Evolutionary conservation across 441 rosid species (phyloP), one percentile per base, ranked within the genome.

Genomic region (Gossypium trilobum): DNA sequence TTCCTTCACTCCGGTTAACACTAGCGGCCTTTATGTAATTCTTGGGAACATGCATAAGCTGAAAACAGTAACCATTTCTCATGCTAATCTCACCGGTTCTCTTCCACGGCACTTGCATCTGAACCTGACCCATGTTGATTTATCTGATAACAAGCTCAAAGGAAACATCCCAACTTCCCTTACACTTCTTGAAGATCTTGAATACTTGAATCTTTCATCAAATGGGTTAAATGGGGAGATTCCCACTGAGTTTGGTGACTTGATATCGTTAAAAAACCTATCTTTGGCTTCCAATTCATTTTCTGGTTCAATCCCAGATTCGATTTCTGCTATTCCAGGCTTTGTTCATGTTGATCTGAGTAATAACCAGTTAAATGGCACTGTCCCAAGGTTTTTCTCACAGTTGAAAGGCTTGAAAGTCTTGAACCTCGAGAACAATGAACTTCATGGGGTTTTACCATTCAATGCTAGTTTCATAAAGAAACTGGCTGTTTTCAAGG

Each of bases 341-440:
- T 76, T 95, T 19, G 76, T 82, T 29, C 91, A 88, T 25, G 77
- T 89, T 77, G 99, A 95, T 89, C 91, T 95, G 84, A 87, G 97
- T 67, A 86, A 90, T 0, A 95, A 95, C 65, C 88, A 90, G 78
- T 80, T 95, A 73, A 95, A 95, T 79, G 97, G 97, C 67, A 89
- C 97, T 2, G 78, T 95, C 16, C 99, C 99, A 0, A 82, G 66
- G 69, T 92, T 88, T 82, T 81, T 95, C 71, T 33, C 94, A 0
- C 74, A 85, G 56, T 79, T 92, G 89, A 92, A 85, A 86, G 66
- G 66, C 1, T 79, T 95, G 61, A 89, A 78, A 80, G 84, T 87
- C 78, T 74, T 92, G 80, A 89, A 95, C 70, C 91, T 95, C 6
- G 92, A 82, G 72, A 81, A 80, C 83, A 95, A 95, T 62, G 72